Percentiles rank a stretch among this genome's conserved stretches.
phyloP scores from a whole-genome alignment of 2,329 filamentous ascomycete species.

The Leptographium flavum region DNA sequence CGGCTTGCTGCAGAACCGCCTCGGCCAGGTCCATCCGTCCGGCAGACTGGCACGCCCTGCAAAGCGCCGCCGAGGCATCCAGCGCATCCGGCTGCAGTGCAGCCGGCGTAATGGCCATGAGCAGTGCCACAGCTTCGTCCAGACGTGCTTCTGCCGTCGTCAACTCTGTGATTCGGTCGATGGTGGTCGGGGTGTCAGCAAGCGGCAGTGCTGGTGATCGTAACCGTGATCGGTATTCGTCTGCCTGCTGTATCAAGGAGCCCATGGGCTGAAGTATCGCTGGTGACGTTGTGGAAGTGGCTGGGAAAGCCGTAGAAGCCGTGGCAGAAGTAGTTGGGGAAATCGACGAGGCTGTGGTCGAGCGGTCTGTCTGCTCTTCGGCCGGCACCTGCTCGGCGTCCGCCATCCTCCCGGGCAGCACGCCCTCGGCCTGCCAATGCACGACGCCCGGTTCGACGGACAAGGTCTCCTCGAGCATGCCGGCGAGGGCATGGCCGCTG shows the following conservation, averaged over 20 bases:
- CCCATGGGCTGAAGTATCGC: not conserved
- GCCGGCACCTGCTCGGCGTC: not conserved
- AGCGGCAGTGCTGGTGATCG: not conserved
- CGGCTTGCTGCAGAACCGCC: constrained; percentile 16
- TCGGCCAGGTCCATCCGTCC: constrained; percentile 19
- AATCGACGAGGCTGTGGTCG: too few relatives aligned
- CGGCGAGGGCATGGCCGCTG: constrained; percentile 13
- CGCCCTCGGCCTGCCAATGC: constrained; percentile 1
- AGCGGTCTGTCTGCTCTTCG: not conserved
- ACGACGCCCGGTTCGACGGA: constrained; percentile 2
- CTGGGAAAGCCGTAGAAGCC: too few relatives aligned
- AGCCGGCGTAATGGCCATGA: not conserved
- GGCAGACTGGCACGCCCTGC: constrained; percentile 17
- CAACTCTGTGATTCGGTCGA: not conserved
- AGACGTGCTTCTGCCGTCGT: not conserved
- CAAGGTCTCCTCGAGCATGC: constrained; percentile 12
- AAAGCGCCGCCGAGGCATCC: constrained; percentile 17
- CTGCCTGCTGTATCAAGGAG: not conserved
- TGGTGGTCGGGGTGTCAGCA: too few relatives aligned
- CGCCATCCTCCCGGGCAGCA: too few relatives aligned
- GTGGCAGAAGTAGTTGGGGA: too few relatives aligned
- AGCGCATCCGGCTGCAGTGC: not conserved
- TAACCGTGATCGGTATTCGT: constrained; percentile 2
- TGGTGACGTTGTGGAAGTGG: too few relatives aligned
- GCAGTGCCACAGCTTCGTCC: not conserved